Conservation (phyloP, 2,329 filamentous ascomycete genomes). For the Aspergillus sp. region DNA sequence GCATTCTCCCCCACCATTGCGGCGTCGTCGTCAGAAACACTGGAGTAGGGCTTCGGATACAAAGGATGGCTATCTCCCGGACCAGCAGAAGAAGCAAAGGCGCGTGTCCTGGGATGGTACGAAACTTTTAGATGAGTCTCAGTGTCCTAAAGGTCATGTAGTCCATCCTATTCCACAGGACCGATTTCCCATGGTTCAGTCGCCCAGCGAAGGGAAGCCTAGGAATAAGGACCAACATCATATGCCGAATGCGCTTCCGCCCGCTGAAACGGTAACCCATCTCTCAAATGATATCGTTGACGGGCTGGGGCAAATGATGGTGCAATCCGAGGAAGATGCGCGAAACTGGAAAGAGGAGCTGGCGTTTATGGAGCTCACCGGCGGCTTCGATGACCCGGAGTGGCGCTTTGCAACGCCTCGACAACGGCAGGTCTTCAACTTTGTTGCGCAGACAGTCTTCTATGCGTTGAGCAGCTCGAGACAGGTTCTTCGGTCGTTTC, state of each 20-base stretch:
- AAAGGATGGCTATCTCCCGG: constrained; percentile 9
- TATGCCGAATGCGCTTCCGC: constrained; percentile 6
- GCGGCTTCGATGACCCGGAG: constrained; percentile 28
- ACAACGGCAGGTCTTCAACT: constrained; percentile 31
- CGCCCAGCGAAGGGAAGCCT: constrained; percentile 13
- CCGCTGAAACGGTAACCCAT: constrained; percentile 27
- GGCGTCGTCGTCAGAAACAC: constrained; percentile 32
- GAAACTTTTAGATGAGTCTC: constrained; percentile 22
- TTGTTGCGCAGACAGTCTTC: constrained; percentile 36
- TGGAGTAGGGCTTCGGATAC: constrained; percentile 20
- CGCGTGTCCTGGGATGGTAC: constrained; percentile 32
- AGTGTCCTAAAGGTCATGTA: constrained; percentile 8
- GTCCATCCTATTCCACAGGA: constrained; percentile 5
- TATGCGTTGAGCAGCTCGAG: constrained; percentile 34
- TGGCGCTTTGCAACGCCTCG: constrained; percentile 29
- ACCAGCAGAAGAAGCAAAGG: constrained; percentile 20
- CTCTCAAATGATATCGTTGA: constrained; percentile 29
- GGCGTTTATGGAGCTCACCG: constrained; percentile 25
- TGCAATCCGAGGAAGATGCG: constrained; percentile 27
- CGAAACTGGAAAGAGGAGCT: constrained; percentile 30
- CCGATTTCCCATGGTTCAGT: constrained; percentile 9
- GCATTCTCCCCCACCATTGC: constrained; percentile 31
- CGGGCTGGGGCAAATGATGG: constrained; percentile 27
- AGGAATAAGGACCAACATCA: constrained; percentile 6
- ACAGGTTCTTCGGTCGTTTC: constrained; percentile 35